Conservation (phyloP, 441 rosid species). For the Kokia cookei region DNA sequence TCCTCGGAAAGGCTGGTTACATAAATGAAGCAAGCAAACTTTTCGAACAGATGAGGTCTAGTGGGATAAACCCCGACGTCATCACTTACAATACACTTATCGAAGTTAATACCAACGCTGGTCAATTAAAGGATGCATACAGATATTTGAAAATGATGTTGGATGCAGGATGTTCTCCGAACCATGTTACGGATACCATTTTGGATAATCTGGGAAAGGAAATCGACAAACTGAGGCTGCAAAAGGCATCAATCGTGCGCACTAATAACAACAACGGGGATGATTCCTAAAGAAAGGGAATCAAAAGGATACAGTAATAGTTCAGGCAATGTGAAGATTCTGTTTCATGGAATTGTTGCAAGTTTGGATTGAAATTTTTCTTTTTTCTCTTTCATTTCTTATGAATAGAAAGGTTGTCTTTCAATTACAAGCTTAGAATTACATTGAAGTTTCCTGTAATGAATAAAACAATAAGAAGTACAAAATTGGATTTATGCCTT, state of each 20-base stretch:
- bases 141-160: slow-evolving; percentile 65
- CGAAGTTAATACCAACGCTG: slow-evolving; percentile 77
- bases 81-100: slow-evolving; percentile 79
- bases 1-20: slow-evolving; percentile 69
- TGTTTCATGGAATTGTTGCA: not conserved
- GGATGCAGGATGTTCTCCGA: slow-evolving; percentile 70
- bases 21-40: slow-evolving; percentile 57
- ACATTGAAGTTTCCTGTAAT: not conserved
- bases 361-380: not conserved
- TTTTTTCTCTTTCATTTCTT: not conserved
- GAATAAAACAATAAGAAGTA: not conserved
- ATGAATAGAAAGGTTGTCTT: not conserved
- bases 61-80: slow-evolving; percentile 72
- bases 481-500: no score
- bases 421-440: not conserved
- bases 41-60: slow-evolving; percentile 67
- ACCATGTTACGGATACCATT: slow-evolving; percentile 79
- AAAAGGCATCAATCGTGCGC: slow-evolving; percentile 54
- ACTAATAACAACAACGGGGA: slow-evolving; percentile 18
- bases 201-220: slow-evolving; percentile 71
- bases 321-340: not conserved
- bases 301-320: not conserved
- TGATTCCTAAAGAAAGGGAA: slow-evolving; percentile 3
- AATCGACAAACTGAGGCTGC: slow-evolving; percentile 58
- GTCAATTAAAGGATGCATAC: slow-evolving; percentile 65